phyloP scores from a whole-genome alignment of 805 yeast species.

The Maudiozyma serrabonitensis region DNA sequence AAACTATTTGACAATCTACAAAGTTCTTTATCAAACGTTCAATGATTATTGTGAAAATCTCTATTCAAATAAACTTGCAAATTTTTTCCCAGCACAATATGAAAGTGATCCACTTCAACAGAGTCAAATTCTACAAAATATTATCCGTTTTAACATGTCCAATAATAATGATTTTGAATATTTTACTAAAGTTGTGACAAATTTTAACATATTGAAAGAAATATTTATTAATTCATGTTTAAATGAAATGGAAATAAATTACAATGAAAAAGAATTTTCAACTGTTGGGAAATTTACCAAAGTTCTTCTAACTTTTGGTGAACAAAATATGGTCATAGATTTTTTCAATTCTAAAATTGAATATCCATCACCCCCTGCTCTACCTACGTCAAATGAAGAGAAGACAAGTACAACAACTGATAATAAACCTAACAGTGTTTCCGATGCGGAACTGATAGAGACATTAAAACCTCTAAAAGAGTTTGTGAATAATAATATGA shows the following conservation, averaged over 20 bases:
- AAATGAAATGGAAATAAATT: slow-evolving; percentile 54
- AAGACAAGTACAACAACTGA: too few relatives aligned
- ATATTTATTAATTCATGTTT: slow-evolving; percentile 64
- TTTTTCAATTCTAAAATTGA: slow-evolving; percentile 31
- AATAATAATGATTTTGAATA: slow-evolving; percentile 13
- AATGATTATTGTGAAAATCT: slow-evolving; percentile 18
- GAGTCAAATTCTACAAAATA: slow-evolving; percentile 16
- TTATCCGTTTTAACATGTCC: slow-evolving; percentile 15
- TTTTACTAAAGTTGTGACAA: slow-evolving; percentile 13
- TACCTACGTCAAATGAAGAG: neutral
- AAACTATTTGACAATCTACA: slow-evolving; percentile 11
- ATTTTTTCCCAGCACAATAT: slow-evolving; percentile 19
- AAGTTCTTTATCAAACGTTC: slow-evolving; percentile 11
- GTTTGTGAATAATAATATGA: slow-evolving; percentile 30
- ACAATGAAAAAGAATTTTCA: slow-evolving; percentile 37
- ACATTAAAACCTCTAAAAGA: slow-evolving; percentile 19
- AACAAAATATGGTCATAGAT: slow-evolving; percentile 32
- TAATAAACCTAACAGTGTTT: neutral
- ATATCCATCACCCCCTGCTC: slow-evolving; percentile 12
- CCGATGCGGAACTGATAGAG: slow-evolving; percentile 14
- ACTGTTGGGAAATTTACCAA: slow-evolving; percentile 26
- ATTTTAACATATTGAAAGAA: slow-evolving; percentile 32
- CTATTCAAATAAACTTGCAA: slow-evolving; percentile 12
- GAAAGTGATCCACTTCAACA: slow-evolving; percentile 22
- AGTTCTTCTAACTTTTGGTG: slow-evolving; percentile 30